phyloP scores from a whole-genome alignment of 768 basidiomycete species.

The Rhodocollybia butyracea region DNA sequence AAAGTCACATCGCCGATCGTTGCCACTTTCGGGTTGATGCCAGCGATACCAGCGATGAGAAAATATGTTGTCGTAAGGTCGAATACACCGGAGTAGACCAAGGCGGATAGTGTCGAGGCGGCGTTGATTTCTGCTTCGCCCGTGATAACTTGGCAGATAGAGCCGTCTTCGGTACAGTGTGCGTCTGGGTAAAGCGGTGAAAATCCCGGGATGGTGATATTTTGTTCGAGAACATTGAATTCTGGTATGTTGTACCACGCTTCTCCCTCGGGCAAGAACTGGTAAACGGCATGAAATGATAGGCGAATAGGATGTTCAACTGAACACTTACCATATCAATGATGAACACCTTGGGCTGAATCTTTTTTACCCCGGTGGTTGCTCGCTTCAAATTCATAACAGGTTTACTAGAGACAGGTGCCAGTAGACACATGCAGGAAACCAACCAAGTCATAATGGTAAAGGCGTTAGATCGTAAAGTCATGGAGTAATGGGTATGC shows the following conservation, averaged over 20 bases:
- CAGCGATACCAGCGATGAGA: slow-evolving; percentile 32
- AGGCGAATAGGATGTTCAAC: neutral
- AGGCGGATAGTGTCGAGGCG: slow-evolving; percentile 26
- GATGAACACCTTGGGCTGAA: slow-evolving; percentile 6
- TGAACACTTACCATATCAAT: slow-evolving; percentile 1
- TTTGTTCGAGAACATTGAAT: slow-evolving; percentile 23
- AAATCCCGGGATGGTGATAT: slow-evolving; percentile 29
- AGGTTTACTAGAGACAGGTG: neutral
- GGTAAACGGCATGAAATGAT: neutral
- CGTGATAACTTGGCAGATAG: slow-evolving; percentile 29
- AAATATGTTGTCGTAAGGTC: slow-evolving; percentile 33
- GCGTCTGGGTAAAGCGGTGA: slow-evolving; percentile 32
- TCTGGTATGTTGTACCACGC: slow-evolving; percentile 22
- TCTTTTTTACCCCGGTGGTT: slow-evolving; percentile 1
- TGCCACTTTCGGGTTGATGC: slow-evolving; percentile 27
- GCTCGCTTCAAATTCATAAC: neutral
- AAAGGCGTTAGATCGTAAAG: too few species aligned
- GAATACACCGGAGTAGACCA: slow-evolving; percentile 25
- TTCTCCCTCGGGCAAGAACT: slow-evolving; percentile 9
- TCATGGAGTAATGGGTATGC: too few species aligned
- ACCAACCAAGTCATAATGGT: too few species aligned
- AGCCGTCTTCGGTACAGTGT: slow-evolving; percentile 25
- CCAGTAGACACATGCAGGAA: neutral
- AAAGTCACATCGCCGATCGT: slow-evolving; percentile 31
- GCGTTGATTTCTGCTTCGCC: slow-evolving; percentile 37